These are phyloP conservation scores for Coemansia sp. DNA, from an alignment of 192 early-diverging fungal genomes.

Conservation along the genomic window DNA sequence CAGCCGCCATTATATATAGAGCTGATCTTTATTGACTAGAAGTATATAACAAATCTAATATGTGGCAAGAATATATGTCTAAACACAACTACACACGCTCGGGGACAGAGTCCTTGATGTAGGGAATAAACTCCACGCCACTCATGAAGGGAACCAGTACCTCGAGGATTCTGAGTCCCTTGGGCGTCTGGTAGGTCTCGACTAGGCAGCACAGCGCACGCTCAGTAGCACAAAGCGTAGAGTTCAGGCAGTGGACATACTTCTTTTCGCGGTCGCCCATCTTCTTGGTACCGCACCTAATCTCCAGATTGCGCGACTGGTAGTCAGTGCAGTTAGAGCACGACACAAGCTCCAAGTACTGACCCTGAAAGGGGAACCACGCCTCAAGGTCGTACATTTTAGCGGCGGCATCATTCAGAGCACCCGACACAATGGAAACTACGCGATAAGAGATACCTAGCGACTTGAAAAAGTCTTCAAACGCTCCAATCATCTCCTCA, in stretches of 20 bases:
- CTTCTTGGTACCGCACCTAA: too few species aligned
- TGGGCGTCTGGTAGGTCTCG: slow-evolving; percentile 94
- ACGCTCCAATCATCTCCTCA: slow-evolving; percentile 88
- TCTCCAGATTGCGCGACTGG: too few species aligned
- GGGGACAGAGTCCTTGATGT: slow-evolving; percentile 21
- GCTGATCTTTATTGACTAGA: too few species aligned
- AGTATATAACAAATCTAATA: too few species aligned
- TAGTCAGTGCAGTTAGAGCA: slow-evolving; percentile 98
- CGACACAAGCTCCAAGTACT: slow-evolving; percentile 98
- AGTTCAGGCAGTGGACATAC: slow-evolving; percentile 97
- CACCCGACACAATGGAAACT: slow-evolving; percentile 94
- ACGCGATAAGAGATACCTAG: slow-evolving; percentile 94
- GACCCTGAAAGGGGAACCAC: slow-evolving; percentile 98
- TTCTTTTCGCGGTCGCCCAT: slow-evolving; percentile 60
- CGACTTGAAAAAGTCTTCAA: slow-evolving; percentile 96
- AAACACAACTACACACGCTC: too few species aligned
- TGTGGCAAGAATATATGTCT: too few species aligned
- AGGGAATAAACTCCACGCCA: slow-evolving; percentile 90
- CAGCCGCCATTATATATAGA: too few species aligned
- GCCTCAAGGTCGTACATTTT: slow-evolving; percentile 99
- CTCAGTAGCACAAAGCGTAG: slow-evolving; percentile 95
- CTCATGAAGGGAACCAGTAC: slow-evolving; percentile 93
- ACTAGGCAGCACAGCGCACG: slow-evolving; percentile 92
- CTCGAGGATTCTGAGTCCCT: slow-evolving; percentile 86
- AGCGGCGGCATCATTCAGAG: slow-evolving; percentile 98